Evolutionary conservation across 805 yeast genomes (phyloP), one percentile per base, ranked within the genome.

Genomic region (Metahyphopichia silvanorum): DNA sequence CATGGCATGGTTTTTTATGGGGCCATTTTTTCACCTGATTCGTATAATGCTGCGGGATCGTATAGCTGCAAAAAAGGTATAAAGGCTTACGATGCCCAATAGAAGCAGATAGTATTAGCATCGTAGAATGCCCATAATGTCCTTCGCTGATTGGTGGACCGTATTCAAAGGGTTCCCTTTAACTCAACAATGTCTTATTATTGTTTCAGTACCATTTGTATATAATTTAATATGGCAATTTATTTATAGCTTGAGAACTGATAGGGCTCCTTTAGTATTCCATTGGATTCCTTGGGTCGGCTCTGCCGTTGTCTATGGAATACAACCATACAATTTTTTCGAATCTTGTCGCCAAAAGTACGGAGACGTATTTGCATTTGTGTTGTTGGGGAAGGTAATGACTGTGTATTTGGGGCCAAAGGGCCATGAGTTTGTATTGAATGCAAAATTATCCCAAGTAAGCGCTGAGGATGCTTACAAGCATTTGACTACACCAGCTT

Each of bases 401-500:
- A 89, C 97, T 5, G 98, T 93, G 34, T 88, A 86, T 54, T 69
- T 93, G 49, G 98, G 98, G 30, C 97, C 98, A 48, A 86, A 86
- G 63, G 98, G 98, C 46, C 96, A 93, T 61, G 98, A 93, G 59
- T 89, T 93, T 56, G 87, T 91, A 27, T 78, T 93, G 48, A 93
- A 93, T 61, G 86, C 96, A 25, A 89, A 86, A 63, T 71, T 84
- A 33, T 76, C 80, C 18, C 95, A 87, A 48, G 98, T 89, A 15
- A 81, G 88, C 30, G 98, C 98, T 29, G 98, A 93, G 59, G 97
- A 85, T 29, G 98, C 97, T 25, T 93, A 93, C 68, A 74, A 82
- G 41, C 96, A 89, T 57, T 73, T 93, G 63, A 93, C 98, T n/a
- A 91, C 98, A 11, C 98, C 98, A 9, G 96, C 87, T n/a, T 93